Base-by-base conservation (phyloP, 2,329 filamentous ascomycete species). In the Sporothrix protearum region DNA sequence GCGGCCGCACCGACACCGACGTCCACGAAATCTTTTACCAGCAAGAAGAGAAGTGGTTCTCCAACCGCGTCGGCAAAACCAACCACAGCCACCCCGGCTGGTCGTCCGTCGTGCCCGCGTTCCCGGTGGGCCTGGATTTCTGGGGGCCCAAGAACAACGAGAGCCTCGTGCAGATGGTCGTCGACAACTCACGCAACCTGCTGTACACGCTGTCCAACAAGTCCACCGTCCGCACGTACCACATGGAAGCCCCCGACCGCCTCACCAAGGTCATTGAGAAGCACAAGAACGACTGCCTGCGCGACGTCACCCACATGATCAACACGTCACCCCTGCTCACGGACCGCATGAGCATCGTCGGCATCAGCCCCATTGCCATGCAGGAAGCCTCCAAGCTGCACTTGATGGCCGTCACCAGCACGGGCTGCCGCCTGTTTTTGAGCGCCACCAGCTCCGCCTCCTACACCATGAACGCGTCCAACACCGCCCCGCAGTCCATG, bases 41-140 rank as follows among this genome's bases (percentile, higher is more conserved):
- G 81, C 94, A 97, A 78, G 94, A 98, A 80, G 96, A 99, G 81
- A 91, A 92, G 76, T 99, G 96, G 96, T 99, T 99, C 79, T 91
- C 92, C 69, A 94, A 90, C 80, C 88, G 92, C 75, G 96, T 93
- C 79, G 90, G 91, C 73, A 97, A 94, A 81, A 89, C 95, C 74
- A 96, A 96, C 78, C 96, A 97, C 79, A 95, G 91, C 66, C 91
- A 88, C 79, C 89, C 88, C 3, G 90, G 91, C 45, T 90, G 92
- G 84, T 86, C 86, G 71, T 90, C 88, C 12, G 85, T 91, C 2
- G 83, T 93, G 2, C 87, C 88, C 0, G 83, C 81, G 0, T 75
- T 87, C 0, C 82, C 78, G 0, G 73, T 73, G 2, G 73, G 84
- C 25, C 79, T 82, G n/a, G 78, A 81, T 2, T 80, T 89, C 71